Conservation (phyloP, 805 yeast genomes). For the Barnettozyma pratensis region DNA sequence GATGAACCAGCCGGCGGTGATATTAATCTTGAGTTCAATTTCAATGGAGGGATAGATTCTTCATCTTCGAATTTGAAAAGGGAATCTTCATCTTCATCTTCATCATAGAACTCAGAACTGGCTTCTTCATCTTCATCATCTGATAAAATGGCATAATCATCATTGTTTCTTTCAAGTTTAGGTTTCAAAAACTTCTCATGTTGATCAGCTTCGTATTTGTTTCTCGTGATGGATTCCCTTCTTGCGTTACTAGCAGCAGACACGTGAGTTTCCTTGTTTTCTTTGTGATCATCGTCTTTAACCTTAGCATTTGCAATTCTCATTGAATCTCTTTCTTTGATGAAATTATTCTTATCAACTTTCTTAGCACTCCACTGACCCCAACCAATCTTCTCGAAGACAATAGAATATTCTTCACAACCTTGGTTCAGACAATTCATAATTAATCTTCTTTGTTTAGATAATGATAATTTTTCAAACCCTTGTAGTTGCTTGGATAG, state of each 20-base stretch:
- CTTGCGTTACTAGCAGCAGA: slow-evolving; percentile 21
- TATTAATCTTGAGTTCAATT: slow-evolving; percentile 20
- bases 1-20: slow-evolving; percentile 17
- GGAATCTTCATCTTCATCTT: slow-evolving; percentile 27
- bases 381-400: slow-evolving; percentile 95
- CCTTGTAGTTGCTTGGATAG: slow-evolving; percentile 69
- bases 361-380: slow-evolving; percentile 90
- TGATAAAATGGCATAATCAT: slow-evolving; percentile 26
- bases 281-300: slow-evolving; percentile 32
- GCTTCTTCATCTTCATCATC: slow-evolving; percentile 32
- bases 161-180: slow-evolving; percentile 29
- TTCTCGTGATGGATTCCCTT: slow-evolving; percentile 28
- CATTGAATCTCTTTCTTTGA: slow-evolving; percentile 37
- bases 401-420: slow-evolving; percentile 45
- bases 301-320: slow-evolving; percentile 36
- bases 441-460: slow-evolving; percentile 85
- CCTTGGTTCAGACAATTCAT: slow-evolving; percentile 84
- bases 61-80: slow-evolving; percentile 34
- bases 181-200: slow-evolving; percentile 20
- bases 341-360: slow-evolving; percentile 32
- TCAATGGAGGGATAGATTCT: slow-evolving; percentile 25
- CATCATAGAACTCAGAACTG: slow-evolving; percentile 27
- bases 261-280: background rate
- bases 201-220: slow-evolving; percentile 23
- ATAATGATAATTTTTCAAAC: slow-evolving; percentile 72